phyloP scores from a whole-genome alignment of 306 rosid species.

The Malus orientalis region DNA sequence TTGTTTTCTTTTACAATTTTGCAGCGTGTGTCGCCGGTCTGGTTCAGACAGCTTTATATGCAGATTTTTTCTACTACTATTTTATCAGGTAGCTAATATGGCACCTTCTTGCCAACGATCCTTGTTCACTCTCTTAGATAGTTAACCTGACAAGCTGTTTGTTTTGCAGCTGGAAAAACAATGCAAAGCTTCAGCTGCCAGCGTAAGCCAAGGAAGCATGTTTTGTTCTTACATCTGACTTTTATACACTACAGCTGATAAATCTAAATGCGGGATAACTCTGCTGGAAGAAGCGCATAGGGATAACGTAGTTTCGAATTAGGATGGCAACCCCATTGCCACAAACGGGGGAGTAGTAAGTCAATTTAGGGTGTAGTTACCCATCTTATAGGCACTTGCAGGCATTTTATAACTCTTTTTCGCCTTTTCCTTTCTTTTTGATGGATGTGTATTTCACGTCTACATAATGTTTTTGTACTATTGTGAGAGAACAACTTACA shows the following conservation, averaged over 20 bases:
- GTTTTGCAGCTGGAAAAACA: conserved; percentile 89
- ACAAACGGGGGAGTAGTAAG: neutral
- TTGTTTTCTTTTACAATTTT: conserved; percentile 8
- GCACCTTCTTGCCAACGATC: neutral
- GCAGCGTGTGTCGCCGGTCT: conserved; percentile 78
- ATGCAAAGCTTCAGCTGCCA: conserved; percentile 78
- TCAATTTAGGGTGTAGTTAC: neutral
- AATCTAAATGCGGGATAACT: neutral
- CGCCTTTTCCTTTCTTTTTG: neutral
- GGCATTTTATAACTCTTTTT: neutral
- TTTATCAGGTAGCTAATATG: conserved; percentile 53
- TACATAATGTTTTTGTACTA: neutral
- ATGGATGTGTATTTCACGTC: neutral
- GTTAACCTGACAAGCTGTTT: neutral
- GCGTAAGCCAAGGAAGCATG: conserved; percentile 38
- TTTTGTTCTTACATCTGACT: conserved; percentile 14
- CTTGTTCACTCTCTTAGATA: neutral
- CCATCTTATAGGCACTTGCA: conserved; percentile 18
- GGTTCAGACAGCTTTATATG: conserved; percentile 90
- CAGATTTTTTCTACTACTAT: conserved; percentile 96
- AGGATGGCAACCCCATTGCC: conserved; percentile 4
- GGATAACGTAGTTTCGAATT: conserved; percentile 1
- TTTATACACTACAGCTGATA: conserved; percentile 16
- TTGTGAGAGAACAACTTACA: neutral
- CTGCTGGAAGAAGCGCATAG: neutral